Evolutionary conservation across 805 yeast species (phyloP), one percentile per base, ranked within the genome.

Genomic region (Kluyveromyces aestuarii): DNA sequence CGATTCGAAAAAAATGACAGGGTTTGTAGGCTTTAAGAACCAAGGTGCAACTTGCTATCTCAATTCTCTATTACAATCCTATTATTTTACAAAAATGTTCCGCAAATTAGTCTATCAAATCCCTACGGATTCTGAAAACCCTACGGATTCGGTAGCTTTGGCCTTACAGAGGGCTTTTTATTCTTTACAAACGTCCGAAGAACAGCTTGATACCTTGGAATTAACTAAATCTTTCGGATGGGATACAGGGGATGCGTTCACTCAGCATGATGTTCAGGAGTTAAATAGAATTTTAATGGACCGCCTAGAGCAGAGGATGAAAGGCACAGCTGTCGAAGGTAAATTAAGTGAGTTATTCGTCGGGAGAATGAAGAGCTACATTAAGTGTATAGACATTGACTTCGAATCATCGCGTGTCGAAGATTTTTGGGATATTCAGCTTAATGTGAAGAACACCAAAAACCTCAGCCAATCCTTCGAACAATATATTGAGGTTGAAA

Each of bases 21-120:
- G 98, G 0, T 89, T 75, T 62, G 96, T 89, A 8, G 99, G 99
- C 1, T 77, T 93, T 52, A 83, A 80, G 55, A 93, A 93, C 61
- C 99, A 93, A 70, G 99, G 99, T 53, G 99, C 99, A 2, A 93
- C 99, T 0, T 93, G 99, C 66, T 93, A 93, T 67, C 76, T 93
- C 62, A 50, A 93, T 64, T 91, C 98, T 0, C 73, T 93, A 50
- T 68, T 93, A 47, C 99, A 93, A 66, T 86, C 96, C 10, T 85
- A 93, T 56, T 93, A 75, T 64, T 87, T 87, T 61, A 93, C 99
- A 0, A 81, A 80, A 53, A 71, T 72, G 30, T 93, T 93, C 68
- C 76, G 97, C 53, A 80, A 81, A 58, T 78, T 89, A 49, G 98
- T 93, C 2, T 91, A 87, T 62, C 82, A 82, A 57, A 90, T 93